These are phyloP conservation scores for Colletotrichum melonis DNA, from an alignment of 2,329 filamentous ascomycete genomes.

Conservation along the genomic window DNA sequence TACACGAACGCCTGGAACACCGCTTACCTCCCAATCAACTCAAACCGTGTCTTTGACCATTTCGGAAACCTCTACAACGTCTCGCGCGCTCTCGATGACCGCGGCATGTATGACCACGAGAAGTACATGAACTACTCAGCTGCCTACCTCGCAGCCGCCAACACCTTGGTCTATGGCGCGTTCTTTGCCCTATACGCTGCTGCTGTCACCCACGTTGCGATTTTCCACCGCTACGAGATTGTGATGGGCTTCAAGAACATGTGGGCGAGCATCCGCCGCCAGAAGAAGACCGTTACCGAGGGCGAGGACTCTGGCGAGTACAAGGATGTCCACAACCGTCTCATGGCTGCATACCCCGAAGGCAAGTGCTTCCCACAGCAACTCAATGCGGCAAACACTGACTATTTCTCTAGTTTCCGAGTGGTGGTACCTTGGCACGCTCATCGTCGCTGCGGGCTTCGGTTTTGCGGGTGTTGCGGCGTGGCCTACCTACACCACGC, in stretches of 20 bases:
- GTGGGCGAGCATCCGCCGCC: slow-evolving; percentile 42
- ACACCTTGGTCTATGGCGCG: slow-evolving; percentile 45
- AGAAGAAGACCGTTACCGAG: slow-evolving; percentile 41
- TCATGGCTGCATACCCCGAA: slow-evolving; percentile 47
- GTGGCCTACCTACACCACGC: slow-evolving; percentile 55
- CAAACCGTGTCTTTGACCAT: slow-evolving; percentile 52
- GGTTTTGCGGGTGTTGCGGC: slow-evolving; percentile 50
- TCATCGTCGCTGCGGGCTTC: slow-evolving; percentile 48
- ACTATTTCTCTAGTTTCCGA: slow-evolving; percentile 45
- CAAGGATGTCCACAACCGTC: slow-evolving; percentile 46
- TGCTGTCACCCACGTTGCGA: slow-evolving; percentile 43
- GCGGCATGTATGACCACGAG: slow-evolving; percentile 48
- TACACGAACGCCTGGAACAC: slow-evolving; percentile 49
- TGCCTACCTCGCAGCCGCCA: slow-evolving; percentile 39
- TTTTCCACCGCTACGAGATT: slow-evolving; percentile 47
- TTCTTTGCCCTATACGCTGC: slow-evolving; percentile 45
- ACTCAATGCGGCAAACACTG: not conserved
- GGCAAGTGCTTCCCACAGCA: not conserved
- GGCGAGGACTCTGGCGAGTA: slow-evolving; percentile 50
- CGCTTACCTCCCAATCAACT: slow-evolving; percentile 53
- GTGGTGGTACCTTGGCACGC: slow-evolving; percentile 53
- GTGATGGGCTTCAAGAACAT: slow-evolving; percentile 40
- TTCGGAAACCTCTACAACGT: slow-evolving; percentile 52
- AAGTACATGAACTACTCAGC: slow-evolving; percentile 48
- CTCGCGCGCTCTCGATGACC: slow-evolving; percentile 45